Conservation (phyloP, 2,329 filamentous ascomycete genomes). For the Fusarium brevicatenulatum region DNA sequence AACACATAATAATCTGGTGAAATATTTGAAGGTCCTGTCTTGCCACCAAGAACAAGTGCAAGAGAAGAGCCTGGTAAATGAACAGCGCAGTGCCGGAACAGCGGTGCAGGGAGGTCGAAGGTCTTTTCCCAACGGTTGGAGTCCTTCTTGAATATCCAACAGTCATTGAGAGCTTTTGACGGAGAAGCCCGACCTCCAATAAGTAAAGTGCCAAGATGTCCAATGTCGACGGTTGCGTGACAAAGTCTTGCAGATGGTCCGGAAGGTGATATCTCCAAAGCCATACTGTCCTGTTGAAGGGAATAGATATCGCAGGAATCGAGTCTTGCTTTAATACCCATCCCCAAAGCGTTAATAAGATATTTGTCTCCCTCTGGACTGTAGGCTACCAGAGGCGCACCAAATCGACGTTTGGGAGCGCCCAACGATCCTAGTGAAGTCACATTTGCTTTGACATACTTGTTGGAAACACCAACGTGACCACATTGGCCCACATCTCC, state of each 20-base stretch:
- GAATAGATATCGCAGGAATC: slow-evolving; percentile 63
- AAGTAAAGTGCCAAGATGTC: slow-evolving; percentile 68
- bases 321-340: slow-evolving; percentile 56
- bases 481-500: neutral
- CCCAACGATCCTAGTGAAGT: slow-evolving; percentile 16
- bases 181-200: slow-evolving; percentile 85
- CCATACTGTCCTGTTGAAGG: slow-evolving; percentile 20
- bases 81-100: slow-evolving; percentile 79
- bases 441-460: slow-evolving; percentile 15
- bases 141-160: slow-evolving; percentile 74
- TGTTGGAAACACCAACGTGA: neutral
- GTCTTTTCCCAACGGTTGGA: slow-evolving; percentile 69
- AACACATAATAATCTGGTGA: slow-evolving; percentile 66
- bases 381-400: slow-evolving; percentile 59
- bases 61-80: slow-evolving; percentile 59
- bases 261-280: slow-evolving; percentile 43
- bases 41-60: slow-evolving; percentile 72
- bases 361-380: slow-evolving; percentile 54
- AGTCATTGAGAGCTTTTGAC: slow-evolving; percentile 73
- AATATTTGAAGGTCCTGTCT: slow-evolving; percentile 58
- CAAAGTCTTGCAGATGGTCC: slow-evolving; percentile 68
- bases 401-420: slow-evolving; percentile 65
- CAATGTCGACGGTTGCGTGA: slow-evolving; percentile 77
- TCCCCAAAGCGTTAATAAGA: slow-evolving; percentile 58
- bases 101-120: slow-evolving; percentile 72